Conservation (phyloP, 169 alveolate species). For the Toxoplasma gondii region DNA sequence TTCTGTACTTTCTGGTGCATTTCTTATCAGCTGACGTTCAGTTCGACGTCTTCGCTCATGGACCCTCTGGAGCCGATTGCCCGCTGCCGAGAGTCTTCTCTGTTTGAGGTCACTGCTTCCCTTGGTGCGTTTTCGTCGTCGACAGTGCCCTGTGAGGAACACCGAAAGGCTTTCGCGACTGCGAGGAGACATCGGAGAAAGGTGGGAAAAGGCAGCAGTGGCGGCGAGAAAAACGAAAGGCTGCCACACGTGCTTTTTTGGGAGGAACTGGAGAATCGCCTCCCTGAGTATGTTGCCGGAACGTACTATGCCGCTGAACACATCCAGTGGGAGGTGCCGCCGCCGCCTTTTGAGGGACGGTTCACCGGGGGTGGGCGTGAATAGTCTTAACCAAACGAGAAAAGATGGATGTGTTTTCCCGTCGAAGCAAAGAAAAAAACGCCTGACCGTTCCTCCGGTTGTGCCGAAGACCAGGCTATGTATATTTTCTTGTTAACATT, state of each 20-base stretch:
- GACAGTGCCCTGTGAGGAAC: neutral
- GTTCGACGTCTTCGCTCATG: constrained; percentile 2
- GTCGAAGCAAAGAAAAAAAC: no score
- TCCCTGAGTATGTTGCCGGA: neutral
- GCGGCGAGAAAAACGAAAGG: neutral
- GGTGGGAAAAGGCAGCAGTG: neutral
- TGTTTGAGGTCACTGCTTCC: neutral
- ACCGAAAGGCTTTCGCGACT: neutral
- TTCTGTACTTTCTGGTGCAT: no score
- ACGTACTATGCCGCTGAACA: constrained; percentile 16
- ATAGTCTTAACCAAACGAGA: no score
- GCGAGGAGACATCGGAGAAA: neutral
- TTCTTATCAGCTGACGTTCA: neutral
- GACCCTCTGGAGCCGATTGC: constrained; percentile 27
- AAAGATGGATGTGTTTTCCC: no score
- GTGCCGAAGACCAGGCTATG: no score
- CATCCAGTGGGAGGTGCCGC: constrained; percentile 25
- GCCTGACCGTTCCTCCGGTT: no score
- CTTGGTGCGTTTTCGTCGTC: neutral
- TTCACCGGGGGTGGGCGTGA: neutral
- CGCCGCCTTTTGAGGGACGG: constrained; percentile 27
- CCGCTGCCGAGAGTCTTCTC: neutral
- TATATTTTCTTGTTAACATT: no score
- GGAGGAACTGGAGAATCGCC: constrained; percentile 20
- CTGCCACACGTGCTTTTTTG: neutral